Percentiles rank a stretch among this genome's conserved stretches.
Conservation (phyloP, 78 protist species). For the Tieghemostelium lacteum region DNA sequence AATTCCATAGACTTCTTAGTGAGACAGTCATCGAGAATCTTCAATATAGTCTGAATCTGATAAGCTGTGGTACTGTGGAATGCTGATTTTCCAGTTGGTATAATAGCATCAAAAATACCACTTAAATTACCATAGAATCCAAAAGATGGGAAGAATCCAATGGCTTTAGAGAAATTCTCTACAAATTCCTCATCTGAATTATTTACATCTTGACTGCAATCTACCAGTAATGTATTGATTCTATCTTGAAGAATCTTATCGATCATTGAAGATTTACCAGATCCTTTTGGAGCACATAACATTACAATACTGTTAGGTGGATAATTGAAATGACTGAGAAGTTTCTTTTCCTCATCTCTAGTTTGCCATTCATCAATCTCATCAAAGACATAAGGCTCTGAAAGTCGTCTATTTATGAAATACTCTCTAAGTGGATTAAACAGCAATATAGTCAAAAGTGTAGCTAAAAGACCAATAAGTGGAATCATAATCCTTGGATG, state of each 20-base stretch:
- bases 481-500: constrained; percentile 82
- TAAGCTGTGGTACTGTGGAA: constrained; percentile 46
- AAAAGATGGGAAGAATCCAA: constrained; percentile 70
- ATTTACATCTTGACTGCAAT: constrained; percentile 71
- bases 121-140: constrained; percentile 10
- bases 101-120: constrained; percentile 44
- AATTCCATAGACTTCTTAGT: background rate
- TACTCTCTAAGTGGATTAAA: constrained; percentile 65
- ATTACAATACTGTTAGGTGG: constrained; percentile 59
- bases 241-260: constrained; percentile 27
- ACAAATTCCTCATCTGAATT: constrained; percentile 61
- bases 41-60: constrained; percentile 47
- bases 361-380: constrained; percentile 58
- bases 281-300: constrained; percentile 69
- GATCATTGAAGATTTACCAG: constrained; percentile 53
- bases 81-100: constrained; percentile 61
- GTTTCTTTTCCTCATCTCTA: constrained; percentile 39
- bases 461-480: constrained; percentile 67
- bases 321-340: constrained; percentile 61
- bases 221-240: constrained; percentile 33
- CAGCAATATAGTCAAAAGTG: constrained; percentile 47
- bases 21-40: constrained; percentile 24
- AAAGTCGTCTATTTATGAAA: constrained; percentile 12
- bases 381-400: constrained; percentile 9
- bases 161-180: constrained; percentile 33